These are phyloP conservation scores for Beta lomatogona DNA, from an alignment of 179 eudicot species.

Conservation along the genomic window DNA sequence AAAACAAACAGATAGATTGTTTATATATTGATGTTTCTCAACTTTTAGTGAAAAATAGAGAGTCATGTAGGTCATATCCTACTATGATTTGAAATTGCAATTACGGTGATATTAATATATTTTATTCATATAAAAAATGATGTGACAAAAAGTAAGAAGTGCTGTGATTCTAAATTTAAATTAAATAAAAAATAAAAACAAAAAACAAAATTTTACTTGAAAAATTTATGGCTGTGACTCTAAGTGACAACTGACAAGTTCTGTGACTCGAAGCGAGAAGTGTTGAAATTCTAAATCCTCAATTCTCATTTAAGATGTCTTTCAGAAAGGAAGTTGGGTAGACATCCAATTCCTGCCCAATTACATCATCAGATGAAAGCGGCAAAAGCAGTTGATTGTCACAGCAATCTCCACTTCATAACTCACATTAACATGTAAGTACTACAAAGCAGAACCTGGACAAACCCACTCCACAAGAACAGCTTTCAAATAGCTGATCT, in stretches of 20 bases:
- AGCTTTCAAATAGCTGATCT: background rate
- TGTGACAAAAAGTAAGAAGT: too few relatives aligned
- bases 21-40: background rate
- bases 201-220: too few relatives aligned
- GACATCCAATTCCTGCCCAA: background rate
- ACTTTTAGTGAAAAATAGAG: background rate
- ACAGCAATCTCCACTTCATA: background rate
- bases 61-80: background rate
- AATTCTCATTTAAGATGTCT: background rate
- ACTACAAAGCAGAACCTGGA: background rate
- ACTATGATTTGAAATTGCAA: background rate
- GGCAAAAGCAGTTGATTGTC: background rate
- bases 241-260: too few relatives aligned
- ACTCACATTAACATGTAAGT: background rate
- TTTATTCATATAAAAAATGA: too few relatives aligned
- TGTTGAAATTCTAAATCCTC: too few relatives aligned
- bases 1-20: background rate
- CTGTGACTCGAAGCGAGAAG: too few relatives aligned
- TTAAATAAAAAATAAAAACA: too few relatives aligned
- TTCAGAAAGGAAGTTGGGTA: background rate
- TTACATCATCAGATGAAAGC: background rate
- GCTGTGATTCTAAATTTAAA: too few relatives aligned
- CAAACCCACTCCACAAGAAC: background rate
- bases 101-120: background rate
- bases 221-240: too few relatives aligned